A percentile compares a stretch with the other conserved stretches of the same genome.
Evolutionary conservation across 2,329 filamentous ascomycete genomes (phyloP).

Genomic region (Pseudogymnoascus sp.): DNA sequence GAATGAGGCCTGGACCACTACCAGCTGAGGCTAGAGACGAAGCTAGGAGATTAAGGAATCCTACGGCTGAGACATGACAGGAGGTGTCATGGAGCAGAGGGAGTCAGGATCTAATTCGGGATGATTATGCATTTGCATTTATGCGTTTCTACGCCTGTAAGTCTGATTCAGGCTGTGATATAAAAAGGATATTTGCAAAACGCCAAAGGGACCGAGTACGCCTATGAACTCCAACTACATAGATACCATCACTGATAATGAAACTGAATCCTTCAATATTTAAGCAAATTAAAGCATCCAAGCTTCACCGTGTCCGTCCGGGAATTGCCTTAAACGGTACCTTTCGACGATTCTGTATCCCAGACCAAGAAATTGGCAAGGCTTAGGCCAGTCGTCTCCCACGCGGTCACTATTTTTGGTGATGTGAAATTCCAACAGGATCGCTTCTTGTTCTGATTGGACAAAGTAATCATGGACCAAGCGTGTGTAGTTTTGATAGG

Average conservation of each 20-base stretch:
- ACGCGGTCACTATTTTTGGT: background rate
- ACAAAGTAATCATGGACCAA: background rate
- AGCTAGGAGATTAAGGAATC: background rate
- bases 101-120: background rate
- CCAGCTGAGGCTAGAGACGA: background rate
- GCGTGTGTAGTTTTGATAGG: background rate
- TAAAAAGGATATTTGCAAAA: background rate
- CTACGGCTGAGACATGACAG: background rate
- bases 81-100: background rate
- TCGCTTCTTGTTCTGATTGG: background rate
- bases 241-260: background rate
- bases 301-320: background rate
- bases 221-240: background rate
- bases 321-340: background rate
- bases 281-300: background rate
- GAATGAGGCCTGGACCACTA: background rate
- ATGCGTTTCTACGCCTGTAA: background rate
- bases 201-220: background rate
- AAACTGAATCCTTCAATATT: background rate
- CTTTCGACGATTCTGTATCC: background rate
- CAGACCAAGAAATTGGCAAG: background rate
- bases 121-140: background rate
- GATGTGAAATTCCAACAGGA: background rate
- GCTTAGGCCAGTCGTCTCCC: background rate
- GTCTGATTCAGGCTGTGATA: background rate